phyloP scores from a whole-genome alignment of 345 rosid species.

The Carallia brachiata region DNA sequence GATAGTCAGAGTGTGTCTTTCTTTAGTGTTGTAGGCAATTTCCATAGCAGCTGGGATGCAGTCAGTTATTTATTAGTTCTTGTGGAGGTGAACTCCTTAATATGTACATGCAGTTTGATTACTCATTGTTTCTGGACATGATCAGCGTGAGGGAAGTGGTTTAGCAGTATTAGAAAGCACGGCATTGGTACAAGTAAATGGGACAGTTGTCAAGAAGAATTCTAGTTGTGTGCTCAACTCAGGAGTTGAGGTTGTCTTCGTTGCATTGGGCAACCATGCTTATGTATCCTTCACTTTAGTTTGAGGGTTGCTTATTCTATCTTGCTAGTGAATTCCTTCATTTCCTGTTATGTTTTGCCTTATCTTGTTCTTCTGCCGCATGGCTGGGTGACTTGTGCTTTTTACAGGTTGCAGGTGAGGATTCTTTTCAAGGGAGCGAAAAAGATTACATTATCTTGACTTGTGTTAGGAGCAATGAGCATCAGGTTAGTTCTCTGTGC shows the following conservation, averaged over 20 bases:
- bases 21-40: not conserved
- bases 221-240: slow-evolving; percentile 47
- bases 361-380: not conserved
- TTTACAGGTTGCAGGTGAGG: slow-evolving; percentile 90
- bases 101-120: slow-evolving; percentile 58
- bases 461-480: slow-evolving; percentile 98
- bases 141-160: slow-evolving; percentile 63
- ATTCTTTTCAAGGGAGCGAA: slow-evolving; percentile 99
- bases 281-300: slow-evolving; percentile 66
- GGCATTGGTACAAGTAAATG: slow-evolving; percentile 68
- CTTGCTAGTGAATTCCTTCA: too few relatives aligned
- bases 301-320: slow-evolving; percentile 1
- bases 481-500: slow-evolving; percentile 64
- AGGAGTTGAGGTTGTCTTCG: slow-evolving; percentile 79
- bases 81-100: slow-evolving; percentile 55
- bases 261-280: slow-evolving; percentile 55
- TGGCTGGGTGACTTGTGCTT: slow-evolving; percentile 8
- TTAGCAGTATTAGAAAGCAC: slow-evolving; percentile 64
- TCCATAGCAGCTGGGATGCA: not conserved
- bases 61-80: slow-evolving; percentile 19
- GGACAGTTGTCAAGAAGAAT: slow-evolving; percentile 47
- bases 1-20: not conserved
- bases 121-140: slow-evolving; percentile 74
- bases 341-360: not conserved
- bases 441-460: slow-evolving; percentile 97